These are phyloP conservation scores for Suillus americanus DNA, from an alignment of 768 basidiomycete species.

Conservation along the genomic window DNA sequence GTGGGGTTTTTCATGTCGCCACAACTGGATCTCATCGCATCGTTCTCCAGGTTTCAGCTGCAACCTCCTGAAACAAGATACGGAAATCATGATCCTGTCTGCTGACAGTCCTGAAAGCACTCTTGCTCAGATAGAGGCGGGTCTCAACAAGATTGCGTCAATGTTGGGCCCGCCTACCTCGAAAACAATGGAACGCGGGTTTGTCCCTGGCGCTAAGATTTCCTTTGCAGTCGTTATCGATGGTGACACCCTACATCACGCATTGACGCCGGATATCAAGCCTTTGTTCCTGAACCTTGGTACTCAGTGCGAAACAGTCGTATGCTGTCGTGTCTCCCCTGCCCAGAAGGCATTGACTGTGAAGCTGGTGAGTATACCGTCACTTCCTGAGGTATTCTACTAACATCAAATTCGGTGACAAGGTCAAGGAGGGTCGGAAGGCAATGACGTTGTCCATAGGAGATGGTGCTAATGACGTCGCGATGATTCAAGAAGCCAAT, in stretches of 20 bases:
- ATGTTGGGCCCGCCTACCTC: constrained; percentile 72
- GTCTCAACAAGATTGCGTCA: constrained; percentile 91
- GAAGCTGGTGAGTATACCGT: constrained; percentile 61
- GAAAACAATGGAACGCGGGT: constrained; percentile 62
- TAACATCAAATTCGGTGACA: constrained; percentile 7
- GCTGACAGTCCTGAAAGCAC: constrained; percentile 75
- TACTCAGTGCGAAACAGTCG: constrained; percentile 96
- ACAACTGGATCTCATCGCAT: constrained; percentile 1
- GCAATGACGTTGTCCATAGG: constrained; percentile 98
- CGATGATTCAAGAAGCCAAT: constrained; percentile 99
- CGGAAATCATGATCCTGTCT: constrained; percentile 97
- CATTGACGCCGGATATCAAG: constrained; percentile 76
- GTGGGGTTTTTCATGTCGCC: constrained; percentile 6
- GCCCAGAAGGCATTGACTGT: constrained; percentile 98
- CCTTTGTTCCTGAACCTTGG: constrained; percentile 86
- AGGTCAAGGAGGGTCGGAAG: constrained; percentile 94
- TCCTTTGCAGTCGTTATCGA: constrained; percentile 96
- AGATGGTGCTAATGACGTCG: constrained; percentile 97
- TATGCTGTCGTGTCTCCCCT: constrained; percentile 97
- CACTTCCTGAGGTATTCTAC: background rate
- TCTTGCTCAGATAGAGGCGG: constrained; percentile 86
- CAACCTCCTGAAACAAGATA: constrained; percentile 89
- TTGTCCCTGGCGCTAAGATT: constrained; percentile 60
- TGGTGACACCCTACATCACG: constrained; percentile 86
- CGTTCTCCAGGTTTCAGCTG: constrained; percentile 69